These are phyloP conservation scores for Vicia sativa DNA, from an alignment of 306 rosid genomes.

Conservation along the genomic window DNA sequence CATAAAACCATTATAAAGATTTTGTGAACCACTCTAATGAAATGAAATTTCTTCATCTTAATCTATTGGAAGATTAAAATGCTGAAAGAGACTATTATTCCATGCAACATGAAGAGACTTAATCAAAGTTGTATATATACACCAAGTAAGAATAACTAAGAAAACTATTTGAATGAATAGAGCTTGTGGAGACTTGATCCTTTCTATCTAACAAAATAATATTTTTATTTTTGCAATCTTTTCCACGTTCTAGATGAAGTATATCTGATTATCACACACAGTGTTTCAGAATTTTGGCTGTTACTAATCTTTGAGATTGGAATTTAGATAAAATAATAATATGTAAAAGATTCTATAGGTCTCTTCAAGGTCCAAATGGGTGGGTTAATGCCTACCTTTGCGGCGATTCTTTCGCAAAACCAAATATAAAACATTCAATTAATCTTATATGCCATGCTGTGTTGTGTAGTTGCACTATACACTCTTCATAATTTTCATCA, in stretches of 20 bases:
- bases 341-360: conserved; percentile 43
- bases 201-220: not conserved
- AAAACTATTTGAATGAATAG: conserved; percentile 28
- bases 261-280: conserved; percentile 1
- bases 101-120: conserved; percentile 13
- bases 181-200: conserved; percentile 1
- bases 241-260: conserved; percentile 34
- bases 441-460: conserved; percentile 45
- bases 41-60: conserved; percentile 19
- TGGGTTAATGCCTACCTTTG: conserved; percentile 52
- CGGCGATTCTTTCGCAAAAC: conserved; percentile 58
- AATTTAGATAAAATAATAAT: conserved; percentile 25
- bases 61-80: not conserved
- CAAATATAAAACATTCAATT: conserved; percentile 31
- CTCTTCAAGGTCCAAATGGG: conserved; percentile 38
- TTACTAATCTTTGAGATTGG: conserved; percentile 43
- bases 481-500: conserved; percentile 47
- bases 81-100: not conserved
- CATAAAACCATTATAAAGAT: no score
- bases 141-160: not conserved
- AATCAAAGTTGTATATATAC: conserved; percentile 23
- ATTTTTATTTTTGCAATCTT: not conserved
- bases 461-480: conserved; percentile 38
- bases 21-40: not conserved
- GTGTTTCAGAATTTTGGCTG: conserved; percentile 41